phyloP scores from a whole-genome alignment of 176 grass and related monocot genomes.

The Bolboschoenus planiculmis region DNA sequence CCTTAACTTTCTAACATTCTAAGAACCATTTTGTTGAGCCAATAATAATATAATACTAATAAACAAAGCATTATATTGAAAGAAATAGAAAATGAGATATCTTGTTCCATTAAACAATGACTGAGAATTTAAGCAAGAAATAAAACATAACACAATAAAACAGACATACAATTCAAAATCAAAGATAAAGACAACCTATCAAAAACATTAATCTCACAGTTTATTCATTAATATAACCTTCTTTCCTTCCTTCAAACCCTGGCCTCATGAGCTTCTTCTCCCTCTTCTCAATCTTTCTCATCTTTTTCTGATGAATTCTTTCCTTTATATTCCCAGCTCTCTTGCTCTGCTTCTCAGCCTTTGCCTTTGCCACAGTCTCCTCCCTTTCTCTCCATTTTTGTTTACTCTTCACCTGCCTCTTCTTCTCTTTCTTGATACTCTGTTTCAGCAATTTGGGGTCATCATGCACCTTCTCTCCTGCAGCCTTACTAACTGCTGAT shows the following conservation, averaged over 20 bases:
- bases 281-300: slow-evolving; percentile 77
- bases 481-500: slow-evolving; percentile 46
- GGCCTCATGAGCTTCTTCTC: slow-evolving; percentile 93
- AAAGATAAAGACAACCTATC: not conserved
- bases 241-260: slow-evolving; percentile 81
- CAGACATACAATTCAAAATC: not conserved
- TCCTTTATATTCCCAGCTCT: slow-evolving; percentile 60
- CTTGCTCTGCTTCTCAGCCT: slow-evolving; percentile 50
- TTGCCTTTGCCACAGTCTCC: slow-evolving; percentile 38
- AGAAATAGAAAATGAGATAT: not conserved
- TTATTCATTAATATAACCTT: slow-evolving; percentile 74
- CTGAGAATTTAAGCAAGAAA: not conserved
- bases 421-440: slow-evolving; percentile 82
- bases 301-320: slow-evolving; percentile 70
- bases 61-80: not conserved
- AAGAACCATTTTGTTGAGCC: not conserved
- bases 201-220: not conserved
- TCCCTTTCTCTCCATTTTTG: slow-evolving; percentile 64
- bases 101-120: not conserved
- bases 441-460: slow-evolving; percentile 70
- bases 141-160: not conserved
- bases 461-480: slow-evolving; percentile 89
- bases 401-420: slow-evolving; percentile 45
- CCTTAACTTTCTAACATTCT: not conserved
- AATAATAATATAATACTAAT: not conserved